These are phyloP conservation scores for Mucuna pruriens DNA, from an alignment of 306 rosid genomes.

Conservation along the genomic window DNA sequence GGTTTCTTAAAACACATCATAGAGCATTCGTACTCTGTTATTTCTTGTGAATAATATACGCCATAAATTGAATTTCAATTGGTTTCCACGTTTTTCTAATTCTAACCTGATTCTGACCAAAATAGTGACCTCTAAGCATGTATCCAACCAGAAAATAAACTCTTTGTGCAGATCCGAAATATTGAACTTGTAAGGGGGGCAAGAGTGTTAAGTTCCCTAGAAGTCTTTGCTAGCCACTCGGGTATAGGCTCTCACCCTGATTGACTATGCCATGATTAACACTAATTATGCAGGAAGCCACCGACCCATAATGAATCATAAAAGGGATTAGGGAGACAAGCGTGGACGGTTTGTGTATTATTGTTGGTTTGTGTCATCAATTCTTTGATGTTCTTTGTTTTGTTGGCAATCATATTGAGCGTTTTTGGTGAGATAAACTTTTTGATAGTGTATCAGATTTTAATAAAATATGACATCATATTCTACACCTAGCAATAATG, in stretches of 20 bases:
- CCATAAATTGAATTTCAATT: constrained; percentile 1
- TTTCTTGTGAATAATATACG: neutral
- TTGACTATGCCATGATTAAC: neutral
- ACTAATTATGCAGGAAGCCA: neutral
- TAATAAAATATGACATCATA: neutral
- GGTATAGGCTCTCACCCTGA: neutral
- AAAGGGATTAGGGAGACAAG: neutral
- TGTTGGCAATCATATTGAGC: neutral
- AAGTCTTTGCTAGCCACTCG: neutral
- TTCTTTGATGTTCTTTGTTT: neutral
- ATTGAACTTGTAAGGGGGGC: neutral
- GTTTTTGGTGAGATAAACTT: neutral
- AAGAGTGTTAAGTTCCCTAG: neutral
- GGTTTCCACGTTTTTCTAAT: neutral
- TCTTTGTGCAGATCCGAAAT: neutral
- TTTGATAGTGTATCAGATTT: neutral
- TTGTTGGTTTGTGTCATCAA: no score
- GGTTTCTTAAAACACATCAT: no score
- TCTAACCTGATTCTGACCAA: neutral
- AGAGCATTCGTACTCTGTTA: no score
- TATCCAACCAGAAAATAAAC: neutral
- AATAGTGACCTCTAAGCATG: neutral
- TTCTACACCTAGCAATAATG: neutral
- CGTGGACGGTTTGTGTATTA: no score
- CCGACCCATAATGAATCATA: neutral